Percentiles rank a stretch among this genome's conserved stretches.
These are phyloP conservation scores for Barnettozyma salicaria DNA, from an alignment of 805 yeast genomes.

Conservation along the genomic window DNA sequence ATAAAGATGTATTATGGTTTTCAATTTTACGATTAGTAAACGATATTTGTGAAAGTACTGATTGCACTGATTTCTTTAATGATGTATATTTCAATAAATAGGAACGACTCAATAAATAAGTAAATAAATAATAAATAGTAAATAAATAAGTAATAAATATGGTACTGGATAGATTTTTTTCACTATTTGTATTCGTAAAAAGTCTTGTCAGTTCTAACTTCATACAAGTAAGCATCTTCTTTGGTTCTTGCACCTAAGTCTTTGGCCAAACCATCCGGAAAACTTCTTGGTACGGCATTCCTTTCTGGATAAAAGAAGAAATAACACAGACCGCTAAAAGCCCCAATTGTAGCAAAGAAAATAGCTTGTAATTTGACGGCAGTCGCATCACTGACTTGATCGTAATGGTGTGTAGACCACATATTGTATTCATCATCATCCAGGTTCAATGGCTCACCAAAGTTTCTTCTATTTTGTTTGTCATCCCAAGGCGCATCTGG, in stretches of 20 bases:
- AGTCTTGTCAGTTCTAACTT: conserved; percentile 37
- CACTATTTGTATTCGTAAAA: conserved; percentile 9
- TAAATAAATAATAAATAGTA: background rate
- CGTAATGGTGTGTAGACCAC: conserved; percentile 81
- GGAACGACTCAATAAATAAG: background rate
- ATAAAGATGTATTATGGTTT: background rate
- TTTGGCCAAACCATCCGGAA: conserved; percentile 72
- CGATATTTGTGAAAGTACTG: background rate
- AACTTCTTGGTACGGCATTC: conserved; percentile 72
- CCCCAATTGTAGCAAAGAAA: conserved; percentile 46
- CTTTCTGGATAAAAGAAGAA: conserved; percentile 53
- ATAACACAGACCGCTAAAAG: conserved; percentile 40
- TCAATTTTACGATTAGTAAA: background rate
- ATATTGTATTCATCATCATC: conserved; percentile 70
- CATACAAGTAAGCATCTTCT: conserved; percentile 34
- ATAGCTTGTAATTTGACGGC: conserved; percentile 55
- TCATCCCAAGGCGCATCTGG: conserved; percentile 75
- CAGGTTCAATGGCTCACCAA: conserved; percentile 63
- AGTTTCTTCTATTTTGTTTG: conserved; percentile 74
- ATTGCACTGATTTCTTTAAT: too few species aligned
- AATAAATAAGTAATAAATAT: conserved; percentile 3
- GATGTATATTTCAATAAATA: conserved; percentile 1
- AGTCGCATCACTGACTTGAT: conserved; percentile 49
- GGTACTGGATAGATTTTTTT: background rate
- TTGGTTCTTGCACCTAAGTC: conserved; percentile 61